Conservation (phyloP, 345 rosid species). For the Sisymbrium irio region DNA sequence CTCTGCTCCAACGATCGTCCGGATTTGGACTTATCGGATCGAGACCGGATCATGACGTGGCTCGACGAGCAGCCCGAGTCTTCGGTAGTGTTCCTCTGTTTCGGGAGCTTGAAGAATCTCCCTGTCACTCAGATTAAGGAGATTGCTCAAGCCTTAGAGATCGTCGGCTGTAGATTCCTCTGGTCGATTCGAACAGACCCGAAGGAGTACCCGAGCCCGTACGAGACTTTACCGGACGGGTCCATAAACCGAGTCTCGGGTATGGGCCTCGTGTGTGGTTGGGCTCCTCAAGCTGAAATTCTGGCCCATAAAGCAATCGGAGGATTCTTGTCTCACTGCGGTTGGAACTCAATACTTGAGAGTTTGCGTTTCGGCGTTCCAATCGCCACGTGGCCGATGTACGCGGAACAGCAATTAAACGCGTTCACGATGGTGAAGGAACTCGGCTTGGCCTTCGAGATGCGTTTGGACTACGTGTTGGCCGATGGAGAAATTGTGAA, state of each 20-base stretch:
- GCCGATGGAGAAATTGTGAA: constrained; percentile 8
- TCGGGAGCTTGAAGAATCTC: constrained; percentile 43
- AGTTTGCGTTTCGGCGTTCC: constrained; percentile 36
- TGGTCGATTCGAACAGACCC: constrained; percentile 35
- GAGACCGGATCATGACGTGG: constrained; percentile 38
- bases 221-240: constrained; percentile 36
- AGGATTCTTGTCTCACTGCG: constrained; percentile 31
- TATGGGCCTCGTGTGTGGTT: constrained; percentile 29
- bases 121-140: constrained; percentile 35
- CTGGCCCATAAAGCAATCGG: constrained; percentile 30
- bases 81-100: constrained; percentile 52
- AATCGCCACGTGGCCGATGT: constrained; percentile 36
- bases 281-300: constrained; percentile 33
- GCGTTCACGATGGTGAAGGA: constrained; percentile 37
- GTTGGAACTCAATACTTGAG: constrained; percentile 32
- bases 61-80: constrained; percentile 44
- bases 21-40: neutral
- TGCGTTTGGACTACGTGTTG: constrained; percentile 33
- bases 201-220: neutral
- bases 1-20: constrained; percentile 25
- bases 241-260: constrained; percentile 11
- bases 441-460: constrained; percentile 21
- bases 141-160: constrained; percentile 41
- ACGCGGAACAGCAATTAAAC: constrained; percentile 35
- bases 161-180: constrained; percentile 29